Evolutionary conservation across 108 stramenopile genomes (phyloP).

Genomic region (Stephanodiscus triporus): DNA sequence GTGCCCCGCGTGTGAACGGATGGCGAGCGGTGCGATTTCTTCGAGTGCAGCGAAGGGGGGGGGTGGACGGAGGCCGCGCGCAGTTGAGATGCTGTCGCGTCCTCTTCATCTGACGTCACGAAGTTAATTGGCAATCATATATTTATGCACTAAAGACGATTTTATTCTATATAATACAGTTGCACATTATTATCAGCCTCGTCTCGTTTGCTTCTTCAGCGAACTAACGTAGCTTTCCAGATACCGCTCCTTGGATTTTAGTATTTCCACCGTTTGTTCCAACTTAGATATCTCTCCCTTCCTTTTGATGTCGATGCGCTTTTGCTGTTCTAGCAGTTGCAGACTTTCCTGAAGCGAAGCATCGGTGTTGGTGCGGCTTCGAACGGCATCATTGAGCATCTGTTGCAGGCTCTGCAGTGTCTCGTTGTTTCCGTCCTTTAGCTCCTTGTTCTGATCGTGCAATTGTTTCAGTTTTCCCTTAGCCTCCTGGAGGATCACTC

Average conservation of each 20-base stretch:
- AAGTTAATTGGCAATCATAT: neutral
- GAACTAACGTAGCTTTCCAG: constrained; percentile 39
- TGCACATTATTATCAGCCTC: constrained; percentile 11
- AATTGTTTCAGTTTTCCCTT: constrained; percentile 34
- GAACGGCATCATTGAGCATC: constrained; percentile 49
- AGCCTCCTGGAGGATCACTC: constrained; percentile 40
- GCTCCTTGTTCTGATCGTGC: constrained; percentile 26
- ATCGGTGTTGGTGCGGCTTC: constrained; percentile 38
- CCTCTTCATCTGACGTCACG: too few species aligned
- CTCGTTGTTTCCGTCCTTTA: constrained; percentile 20
- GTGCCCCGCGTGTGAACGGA: too few species aligned
- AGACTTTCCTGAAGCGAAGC: constrained; percentile 42
- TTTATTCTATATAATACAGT: neutral
- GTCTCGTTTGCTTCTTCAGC: constrained; percentile 41
- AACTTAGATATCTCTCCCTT: constrained; percentile 39
- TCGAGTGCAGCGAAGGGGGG: too few species aligned
- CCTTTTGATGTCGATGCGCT: constrained; percentile 41
- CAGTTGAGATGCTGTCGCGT: too few species aligned
- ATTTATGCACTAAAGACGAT: neutral
- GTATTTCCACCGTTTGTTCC: constrained; percentile 42
- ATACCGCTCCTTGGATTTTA: constrained; percentile 48
- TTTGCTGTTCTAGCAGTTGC: constrained; percentile 42
- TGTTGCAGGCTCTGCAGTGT: constrained; percentile 22
- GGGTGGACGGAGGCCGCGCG: too few species aligned
- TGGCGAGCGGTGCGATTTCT: too few species aligned